Evolutionary conservation across 2,329 filamentous ascomycete species (phyloP), one percentile per base, ranked within the genome.

Genomic region (Talaromyces sp.): DNA sequence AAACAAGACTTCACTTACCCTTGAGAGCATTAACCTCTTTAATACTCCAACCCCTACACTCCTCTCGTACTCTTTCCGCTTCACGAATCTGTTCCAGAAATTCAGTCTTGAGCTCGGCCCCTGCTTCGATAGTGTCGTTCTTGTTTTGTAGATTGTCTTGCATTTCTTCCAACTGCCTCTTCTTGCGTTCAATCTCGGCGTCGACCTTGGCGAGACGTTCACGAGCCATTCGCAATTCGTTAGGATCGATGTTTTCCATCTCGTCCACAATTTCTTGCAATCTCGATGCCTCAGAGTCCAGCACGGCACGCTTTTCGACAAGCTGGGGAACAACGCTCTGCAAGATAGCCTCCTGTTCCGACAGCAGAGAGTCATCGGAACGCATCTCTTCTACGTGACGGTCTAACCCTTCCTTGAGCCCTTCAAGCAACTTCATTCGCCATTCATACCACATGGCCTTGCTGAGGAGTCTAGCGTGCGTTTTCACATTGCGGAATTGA

Each of bases 401-500:
- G 63, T 90, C 77, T 3, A 98, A 85, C 3, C 91, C 93, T 70
- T 92, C 89, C 73, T 90, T 93, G 43, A 99, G 84, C 19, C 92
- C 90, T 64, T 93, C 85, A 35, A 91, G 88, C 27, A 98, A 85
- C 72, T 95, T 94, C 84, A 91, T 94, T 47, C 95, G 89, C 95
- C 95, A 99, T 73, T 94, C 90, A 75, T 99, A 99, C 95, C 95
- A 99, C 82, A 95, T 93, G 65, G 92, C 92, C 75, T 97, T 97
- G 80, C 94, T 97, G 61, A 93, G 83, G 15, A 97, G 84, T 31
- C 95, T 87, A 17, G 94, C 92, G 75, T 96, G 91, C 0, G 92
- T 93, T 81, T 97, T 98, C 77, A 97, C 90, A 73, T 98, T 97
- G 77, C 96, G 95, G 83, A 99, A 95, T 74, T 98, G 93, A 69